Base-by-base conservation (phyloP, 164 flowering plant genomes). In the Akebia trifoliata region DNA sequence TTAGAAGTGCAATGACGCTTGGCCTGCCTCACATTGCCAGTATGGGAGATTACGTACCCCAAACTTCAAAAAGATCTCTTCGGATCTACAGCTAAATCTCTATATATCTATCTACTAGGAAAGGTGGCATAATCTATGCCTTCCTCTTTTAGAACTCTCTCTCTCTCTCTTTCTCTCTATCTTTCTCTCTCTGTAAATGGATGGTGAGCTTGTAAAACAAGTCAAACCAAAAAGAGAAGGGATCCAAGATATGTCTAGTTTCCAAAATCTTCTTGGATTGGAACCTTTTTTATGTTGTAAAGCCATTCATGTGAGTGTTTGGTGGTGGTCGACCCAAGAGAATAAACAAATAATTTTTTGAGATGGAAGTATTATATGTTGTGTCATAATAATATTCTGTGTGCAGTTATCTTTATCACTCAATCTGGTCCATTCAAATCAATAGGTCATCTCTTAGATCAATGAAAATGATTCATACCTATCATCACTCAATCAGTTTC, bases 61-160 rank as follows among this genome's bases (percentile, higher is more conserved):
- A 17, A 51, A 7, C 44, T 60, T 62, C 62, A 52, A 70, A 58
- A 80, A 75, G 80, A 59, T 69, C 60, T 63, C 69, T 63, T 75
- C 62, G 78, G 82, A 78, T 76, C 77, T 60, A 68, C 75, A 63
- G 38, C 65, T 71, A 67, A 66, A 79, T 74, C 65, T 47, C 56
- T 46, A 7, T 49, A 37, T 62, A 59, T 54, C 54, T 36, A 37
- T 50, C 49, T 8, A 26, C 67, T 20, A 54, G 49, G 53, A 38
- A 46, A 52, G 52, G 22, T 37, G 50, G 59, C 29, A 48, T 42
- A 38, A 50, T 52, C 43, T 56, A 44, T 50, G 12, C 37, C 28
- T 47, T 20, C 26, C 18, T 12, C 12, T 5, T 37, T 34, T 28
- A 18, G 54, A 7, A 15, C 10, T 14, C n/a, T 20, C 24, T 6